Evolutionary conservation across 2,329 filamentous ascomycete genomes (phyloP), one percentile per base, ranked within the genome.

Genomic region (Sclerotinia spermophila): DNA sequence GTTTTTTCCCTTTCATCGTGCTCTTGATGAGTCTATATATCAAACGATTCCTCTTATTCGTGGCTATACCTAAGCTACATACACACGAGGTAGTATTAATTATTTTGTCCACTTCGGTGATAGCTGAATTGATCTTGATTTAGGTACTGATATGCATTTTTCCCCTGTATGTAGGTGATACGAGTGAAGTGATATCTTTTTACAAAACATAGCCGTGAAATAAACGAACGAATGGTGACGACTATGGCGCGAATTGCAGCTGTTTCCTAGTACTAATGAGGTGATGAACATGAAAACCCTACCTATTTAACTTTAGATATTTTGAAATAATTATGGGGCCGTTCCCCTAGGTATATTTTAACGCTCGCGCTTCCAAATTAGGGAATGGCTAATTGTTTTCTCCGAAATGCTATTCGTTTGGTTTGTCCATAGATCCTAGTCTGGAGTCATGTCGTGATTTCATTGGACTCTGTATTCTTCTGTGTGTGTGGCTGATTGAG

Each of bases 11-110:
- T 66, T 24, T 69, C 17, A 27, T 48, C 33, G 33, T 27, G n/a
- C 35, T 64, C 56, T 40, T 61, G 56, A 69, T 35, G 44, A 38
- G 58, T 68, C 24, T 68, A 61, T 61, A 60, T 68, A 44, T 61
- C 40, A 60, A 48, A 27, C 48, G 62, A 40, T 65, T 65, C n/a
- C 24, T 15, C 11, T 65, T 53, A 19, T 40, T 40, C 33, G 62
- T 33, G 45, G 8, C 24, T 40, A 30, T 35, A 24, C 33, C 17
- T 17, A 65, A 51, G 44, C 30, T 38, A 45, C 40, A 61, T 17
- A 30, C 13, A 60, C 8, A 38, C 44, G n/a, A 51, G 33, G 7
- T 65, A 38, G 44, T 24, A 38, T 51, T 38, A 45, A 51, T 2
- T 44, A 38, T 40, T 51, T 38, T 7, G 44, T n/a, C 24, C 33